phyloP scores from a whole-genome alignment of 202 grass and related monocot species.

The Setaria italica region DNA sequence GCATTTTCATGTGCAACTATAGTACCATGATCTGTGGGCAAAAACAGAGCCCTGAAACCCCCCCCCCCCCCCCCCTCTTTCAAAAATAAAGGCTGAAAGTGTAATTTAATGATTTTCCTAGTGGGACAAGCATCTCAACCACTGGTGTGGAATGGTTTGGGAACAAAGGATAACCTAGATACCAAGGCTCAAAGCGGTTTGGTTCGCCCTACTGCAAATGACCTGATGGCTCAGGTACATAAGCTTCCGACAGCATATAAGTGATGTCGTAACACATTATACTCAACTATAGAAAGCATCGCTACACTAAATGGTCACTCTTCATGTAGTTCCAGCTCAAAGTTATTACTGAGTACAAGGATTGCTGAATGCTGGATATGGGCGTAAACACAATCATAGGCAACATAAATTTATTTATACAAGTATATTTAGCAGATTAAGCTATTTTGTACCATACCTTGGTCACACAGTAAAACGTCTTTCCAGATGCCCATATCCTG shows the following conservation, averaged over 20 bases:
- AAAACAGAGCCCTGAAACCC: neutral
- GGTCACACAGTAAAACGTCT: conserved; percentile 86
- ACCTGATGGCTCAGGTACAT: neutral
- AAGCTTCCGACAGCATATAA: conserved; percentile 16
- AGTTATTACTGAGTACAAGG: neutral
- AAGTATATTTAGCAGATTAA: conserved; percentile 14
- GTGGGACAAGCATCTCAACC: conserved; percentile 19
- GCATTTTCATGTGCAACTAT: neutral
- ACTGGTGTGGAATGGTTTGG: conserved; percentile 22
- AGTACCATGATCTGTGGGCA: neutral
- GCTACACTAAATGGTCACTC: neutral
- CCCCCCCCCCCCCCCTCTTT: no score
- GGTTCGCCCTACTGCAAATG: neutral
- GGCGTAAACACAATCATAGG: neutral
- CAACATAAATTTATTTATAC: neutral
- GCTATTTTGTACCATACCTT: conserved; percentile 54
- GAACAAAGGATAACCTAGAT: conserved; percentile 29
- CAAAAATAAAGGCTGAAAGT: neutral
- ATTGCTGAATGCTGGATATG: neutral
- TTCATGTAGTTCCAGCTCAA: neutral
- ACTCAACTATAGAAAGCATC: neutral
- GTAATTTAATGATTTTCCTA: neutral
- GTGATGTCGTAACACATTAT: neutral
- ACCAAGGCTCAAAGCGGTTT: conserved; percentile 30
- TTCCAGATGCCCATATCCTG: conserved; percentile 85